Base-by-base conservation (phyloP, 345 rosid genomes). In the Eucalyptus viminalis region DNA sequence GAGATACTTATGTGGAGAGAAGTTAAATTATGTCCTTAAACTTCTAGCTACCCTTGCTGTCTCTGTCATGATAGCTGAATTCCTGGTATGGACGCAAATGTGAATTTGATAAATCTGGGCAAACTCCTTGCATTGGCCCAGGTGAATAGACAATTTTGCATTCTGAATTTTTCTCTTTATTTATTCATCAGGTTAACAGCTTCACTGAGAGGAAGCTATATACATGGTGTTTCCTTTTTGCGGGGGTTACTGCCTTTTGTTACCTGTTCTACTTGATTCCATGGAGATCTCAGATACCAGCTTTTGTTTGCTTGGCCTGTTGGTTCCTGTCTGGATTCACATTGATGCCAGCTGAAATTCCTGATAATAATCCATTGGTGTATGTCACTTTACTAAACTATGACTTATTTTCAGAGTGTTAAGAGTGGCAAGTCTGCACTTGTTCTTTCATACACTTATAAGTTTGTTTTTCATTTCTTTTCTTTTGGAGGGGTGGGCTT, bases 281-380 rank as follows among this genome's bases (percentile, higher is more conserved):
- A 3, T 94, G 96, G 98, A 94, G 95, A 95, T 95, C 96, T 72
- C 94, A 95, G 89, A 93, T 96, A 92, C 97, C 99, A 37, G 72
- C 94, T 93, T 97, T 96, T 91, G 95, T 96, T 89, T 94, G 96
- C 89, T 83, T 93, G 54, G 87, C 97, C 24, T 97, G 98, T 92
- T 96, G 98, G 96, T 94, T 95, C 93, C 88, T 97, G 83, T 97
- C 99, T 90, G 89, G 94, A 86, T 97, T 97, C 90, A 97, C 99
- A 86, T 92, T 96, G 92, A 96, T 96, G 99, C 99, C 99, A 25
- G 99, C 99, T 58, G 99, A 97, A 92, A 97, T 97, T 91, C 99
- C 99, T 22, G 99, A 97, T 89, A 96, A 97, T 88, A 97, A 96
- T 93, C 94, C 90, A 86, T 90, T 96, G 88, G 99, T 97, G 99